Evolutionary conservation across 805 yeast species (phyloP), one percentile per base, ranked within the genome.

Genomic region (Soucietia sequanensis): DNA sequence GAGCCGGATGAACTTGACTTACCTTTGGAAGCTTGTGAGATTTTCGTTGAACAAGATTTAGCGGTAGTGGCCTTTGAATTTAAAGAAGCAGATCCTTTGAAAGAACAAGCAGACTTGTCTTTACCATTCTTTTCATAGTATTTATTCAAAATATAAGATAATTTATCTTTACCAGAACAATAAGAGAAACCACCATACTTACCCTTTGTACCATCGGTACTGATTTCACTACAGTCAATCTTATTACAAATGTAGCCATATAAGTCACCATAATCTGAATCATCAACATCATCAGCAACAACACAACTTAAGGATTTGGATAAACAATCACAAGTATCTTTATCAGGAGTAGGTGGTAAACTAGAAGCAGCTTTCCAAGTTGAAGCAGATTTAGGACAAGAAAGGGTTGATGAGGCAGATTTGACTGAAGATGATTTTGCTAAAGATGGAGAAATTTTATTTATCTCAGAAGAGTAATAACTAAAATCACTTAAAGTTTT

Each of bases 401-500:
- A 32, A 26, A 68, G 54, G 39, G 54, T 58, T 21, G 60, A 32
- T 14, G 54, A 42, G 27, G 62, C 47, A n/a, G 54, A 34, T 12
- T 55, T 41, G 18, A 45, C 45, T 19, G 54, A 39, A 31, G 48
- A 43, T 27, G 55, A 42, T 21, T 46, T 31, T 32, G 54, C 60
- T 12, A 31, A 38, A 20, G 47, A 34, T 33, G 65, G 65, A 38
- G 73, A 46, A 47, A 84, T 60, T 22, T 57, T 50, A 45, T 70
- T 61, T 47, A 83, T 76, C 64, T 80, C 76, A 24, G 74, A 65
- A 42, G 79, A 76, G 62, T 76, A 81, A 69, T 82, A 70, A 54
- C 63, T 55, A 68, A 69, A 84, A 62, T 84, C 91, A 30, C 60
- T 60, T 63, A 81, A 63, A 37, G 91, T 82, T 33, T 67, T 58